These are phyloP conservation scores for Pouteria glomerata DNA, from an alignment of 148 eudicot genomes.

Conservation along the genomic window DNA sequence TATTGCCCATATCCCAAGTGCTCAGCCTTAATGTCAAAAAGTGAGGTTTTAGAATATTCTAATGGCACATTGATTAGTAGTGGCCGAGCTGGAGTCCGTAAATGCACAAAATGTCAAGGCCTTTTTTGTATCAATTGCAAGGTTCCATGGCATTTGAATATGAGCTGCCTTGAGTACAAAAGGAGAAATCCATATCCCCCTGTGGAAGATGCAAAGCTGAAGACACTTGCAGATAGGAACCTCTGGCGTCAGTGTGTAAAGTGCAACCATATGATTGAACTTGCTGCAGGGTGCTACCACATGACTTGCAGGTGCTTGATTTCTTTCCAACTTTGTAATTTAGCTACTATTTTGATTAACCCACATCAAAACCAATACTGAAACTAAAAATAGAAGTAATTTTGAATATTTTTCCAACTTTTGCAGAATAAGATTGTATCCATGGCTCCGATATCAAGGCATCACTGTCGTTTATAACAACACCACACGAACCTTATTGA, in stretches of 20 bases:
- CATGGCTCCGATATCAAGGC: neutral
- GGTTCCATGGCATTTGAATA: conserved; percentile 63
- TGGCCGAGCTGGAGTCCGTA: conserved; percentile 34
- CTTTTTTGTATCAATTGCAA: conserved; percentile 61
- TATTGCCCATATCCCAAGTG: conserved; percentile 84
- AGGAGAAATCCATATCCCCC: conserved; percentile 33
- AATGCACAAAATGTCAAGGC: conserved; percentile 47
- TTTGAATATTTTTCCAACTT: no score
- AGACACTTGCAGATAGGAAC: conserved; percentile 47
- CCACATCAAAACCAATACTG: no score
- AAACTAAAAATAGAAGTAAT: no score
- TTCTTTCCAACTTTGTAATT: neutral
- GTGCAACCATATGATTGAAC: conserved; percentile 85
- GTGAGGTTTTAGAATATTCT: conserved; percentile 40
- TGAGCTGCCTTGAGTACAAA: conserved; percentile 48
- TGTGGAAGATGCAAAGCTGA: conserved; percentile 48
- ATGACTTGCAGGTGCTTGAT: conserved; percentile 81
- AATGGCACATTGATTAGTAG: neutral
- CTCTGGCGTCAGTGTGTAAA: conserved; percentile 77
- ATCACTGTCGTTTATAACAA: neutral
- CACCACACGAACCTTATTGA: neutral
- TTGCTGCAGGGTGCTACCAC: conserved; percentile 76
- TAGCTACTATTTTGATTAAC: no score
- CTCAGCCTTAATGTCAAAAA: conserved; percentile 73
- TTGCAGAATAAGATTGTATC: neutral